Evolutionary conservation across 257 asterid genomes (phyloP).

Genomic region (Fraxinus cuspidata): DNA sequence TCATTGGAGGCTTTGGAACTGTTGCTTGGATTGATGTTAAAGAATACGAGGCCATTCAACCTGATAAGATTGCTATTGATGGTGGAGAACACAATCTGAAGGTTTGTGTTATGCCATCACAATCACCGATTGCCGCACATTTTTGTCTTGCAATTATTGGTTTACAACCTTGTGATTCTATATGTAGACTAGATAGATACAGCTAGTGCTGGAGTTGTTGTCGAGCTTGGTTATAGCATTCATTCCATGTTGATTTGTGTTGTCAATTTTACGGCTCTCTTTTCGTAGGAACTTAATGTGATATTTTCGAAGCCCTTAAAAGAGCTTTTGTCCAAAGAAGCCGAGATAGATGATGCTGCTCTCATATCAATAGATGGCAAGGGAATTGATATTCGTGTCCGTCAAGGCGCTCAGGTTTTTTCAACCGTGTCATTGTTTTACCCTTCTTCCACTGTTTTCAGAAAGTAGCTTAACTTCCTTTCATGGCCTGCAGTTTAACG

Average conservation of each 20-base stretch:
- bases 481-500: slow-evolving; percentile 51
- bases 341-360: slow-evolving; percentile 94
- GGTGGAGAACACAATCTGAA: slow-evolving; percentile 91
- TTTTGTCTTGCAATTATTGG: slow-evolving; percentile 22
- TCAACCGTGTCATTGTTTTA: background rate
- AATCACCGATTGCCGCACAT: slow-evolving; percentile 17
- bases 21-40: slow-evolving; percentile 96
- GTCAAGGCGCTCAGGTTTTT: slow-evolving; percentile 88
- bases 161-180: background rate
- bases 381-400: slow-evolving; percentile 86
- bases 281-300: slow-evolving; percentile 76
- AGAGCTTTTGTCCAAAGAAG: slow-evolving; percentile 76
- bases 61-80: slow-evolving; percentile 91
- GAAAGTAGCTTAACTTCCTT: background rate
- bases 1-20: slow-evolving; percentile 97
- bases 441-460: background rate
- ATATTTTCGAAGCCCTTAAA: slow-evolving; percentile 80
- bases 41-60: slow-evolving; percentile 81
- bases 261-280: slow-evolving; percentile 20
- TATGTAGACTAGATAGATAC: background rate
- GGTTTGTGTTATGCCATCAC: slow-evolving; percentile 40
- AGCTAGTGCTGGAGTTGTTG: background rate
- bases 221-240: background rate
- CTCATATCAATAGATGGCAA: slow-evolving; percentile 89
- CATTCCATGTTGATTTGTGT: background rate